Percentiles rank a stretch among this genome's conserved stretches.
These are phyloP conservation scores for Globisporangium viniferum DNA, from an alignment of 352 stramenopile species.

Conservation along the genomic window DNA sequence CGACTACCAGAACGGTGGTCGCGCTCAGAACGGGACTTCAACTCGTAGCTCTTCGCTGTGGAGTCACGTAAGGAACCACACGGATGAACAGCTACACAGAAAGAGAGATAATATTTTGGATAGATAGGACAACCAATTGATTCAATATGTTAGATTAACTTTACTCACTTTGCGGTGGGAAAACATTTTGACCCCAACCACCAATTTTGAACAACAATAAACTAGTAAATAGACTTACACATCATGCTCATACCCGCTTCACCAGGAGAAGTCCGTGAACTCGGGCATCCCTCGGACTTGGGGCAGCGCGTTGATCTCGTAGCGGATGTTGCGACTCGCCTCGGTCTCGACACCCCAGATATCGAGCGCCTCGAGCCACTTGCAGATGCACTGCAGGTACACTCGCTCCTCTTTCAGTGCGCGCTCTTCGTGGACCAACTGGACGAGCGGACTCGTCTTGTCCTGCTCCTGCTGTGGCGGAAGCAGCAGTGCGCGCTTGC, in stretches of 20 bases:
- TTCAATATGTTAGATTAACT: no score
- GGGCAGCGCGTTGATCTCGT: slow-evolving; percentile 16
- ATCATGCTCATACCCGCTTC: neutral
- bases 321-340: slow-evolving; percentile 8
- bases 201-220: neutral
- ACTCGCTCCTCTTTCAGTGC: slow-evolving; percentile 8
- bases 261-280: slow-evolving; percentile 7
- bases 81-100: neutral
- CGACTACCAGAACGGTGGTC: neutral
- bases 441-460: neutral
- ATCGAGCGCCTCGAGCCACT: slow-evolving; percentile 13
- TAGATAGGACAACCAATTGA: no score
- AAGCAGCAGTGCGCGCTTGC: slow-evolving; percentile 1
- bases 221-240: neutral
- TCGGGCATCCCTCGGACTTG: neutral
- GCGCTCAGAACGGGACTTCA: neutral
- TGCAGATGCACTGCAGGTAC: slow-evolving; percentile 4
- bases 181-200: no score
- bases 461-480: neutral
- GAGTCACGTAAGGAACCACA: neutral
- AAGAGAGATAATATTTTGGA: no score
- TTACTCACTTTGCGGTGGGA: no score
- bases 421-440: slow-evolving; percentile 11
- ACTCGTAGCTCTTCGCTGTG: neutral
- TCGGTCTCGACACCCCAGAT: slow-evolving; percentile 18